Base-by-base conservation (phyloP, 768 basidiomycete genomes). In the Lactarius quietus region DNA sequence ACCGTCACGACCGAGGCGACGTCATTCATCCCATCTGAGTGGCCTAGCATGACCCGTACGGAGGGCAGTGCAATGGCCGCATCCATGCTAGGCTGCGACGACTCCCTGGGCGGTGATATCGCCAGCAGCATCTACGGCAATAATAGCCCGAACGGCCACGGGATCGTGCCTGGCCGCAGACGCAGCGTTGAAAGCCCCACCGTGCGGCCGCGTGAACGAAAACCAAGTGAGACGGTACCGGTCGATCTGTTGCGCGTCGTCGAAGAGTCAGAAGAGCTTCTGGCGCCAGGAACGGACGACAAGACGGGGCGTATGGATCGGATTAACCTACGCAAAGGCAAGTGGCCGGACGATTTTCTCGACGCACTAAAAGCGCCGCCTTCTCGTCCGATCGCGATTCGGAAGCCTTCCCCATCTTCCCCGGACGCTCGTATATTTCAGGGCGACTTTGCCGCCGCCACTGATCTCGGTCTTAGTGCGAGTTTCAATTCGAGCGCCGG, bases 1-100 rank as follows among this genome's bases (percentile, higher is more conserved):
- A 92, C 92, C n/a, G 79, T 88, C 65, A 91, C 86, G 36, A 93
- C 92, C 35, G 90, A 92, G 68, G 80, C 87, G 65, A 93, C 91
- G 23, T 90, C 88, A 45, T 74, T 82, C 43, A 74, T 72, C 17
- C 72, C 74, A 1, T 77, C 78, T 48, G 91, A 90, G 70, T 76
- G 79, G 15, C 86, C 87, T 6, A 89, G 88, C 14, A 78, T 90
- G 60, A 82, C 82, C 28, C 80, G 81, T 38, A 80, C 86, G n/a
- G 89, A 91, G 71, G 90, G 83, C 18, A 86, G 79, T 68, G 74
- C 76, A 39, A 78, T 87, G 60, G 82, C 61, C 28, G 48, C 62
- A 33, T 68, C 64, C 18, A 38, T 82, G 20, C 83, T 83, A 38
- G 83, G 83, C 38, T 65, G 86, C 62, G 72, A 72, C 55, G 80